A percentile compares a stretch with the other conserved stretches of the same genome.
Conservation (phyloP, 129 eudicot species). For the Centaurea solstitialis region DNA sequence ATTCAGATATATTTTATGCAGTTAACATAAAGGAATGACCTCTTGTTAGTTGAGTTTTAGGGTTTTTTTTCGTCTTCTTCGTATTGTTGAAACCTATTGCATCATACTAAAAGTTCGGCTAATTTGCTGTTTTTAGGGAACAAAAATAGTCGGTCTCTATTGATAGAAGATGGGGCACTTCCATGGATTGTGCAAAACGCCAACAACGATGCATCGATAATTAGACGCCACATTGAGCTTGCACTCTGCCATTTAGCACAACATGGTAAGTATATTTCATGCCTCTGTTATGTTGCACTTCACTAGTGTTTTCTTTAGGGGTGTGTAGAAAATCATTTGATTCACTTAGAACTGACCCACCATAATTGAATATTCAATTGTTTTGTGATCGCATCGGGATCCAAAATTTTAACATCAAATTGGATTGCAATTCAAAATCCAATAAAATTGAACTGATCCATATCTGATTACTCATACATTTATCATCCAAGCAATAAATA, state of each 20-base stretch:
- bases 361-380: neutral
- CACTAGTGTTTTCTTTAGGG: neutral
- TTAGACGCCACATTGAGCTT: conserved; percentile 91
- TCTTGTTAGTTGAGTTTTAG: neutral
- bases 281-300: neutral
- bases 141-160: conserved; percentile 62
- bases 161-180: conserved; percentile 94
- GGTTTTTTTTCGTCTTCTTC: neutral
- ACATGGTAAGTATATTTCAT: conserved; percentile 56
- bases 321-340: neutral
- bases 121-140: conserved; percentile 42
- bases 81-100: conserved; percentile 5
- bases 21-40: neutral
- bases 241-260: conserved; percentile 99
- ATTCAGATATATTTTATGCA: neutral
- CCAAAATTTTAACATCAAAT: neutral
- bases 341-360: neutral
- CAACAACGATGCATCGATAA: conserved; percentile 83
- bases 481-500: neutral
- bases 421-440: neutral
- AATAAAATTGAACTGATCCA: neutral
- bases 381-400: neutral
- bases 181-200: conserved; percentile 99
- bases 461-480: neutral
- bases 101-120: neutral